These are phyloP conservation scores for Claviceps purpurea DNA, from an alignment of 2,329 filamentous ascomycete species.

Conservation along the genomic window DNA sequence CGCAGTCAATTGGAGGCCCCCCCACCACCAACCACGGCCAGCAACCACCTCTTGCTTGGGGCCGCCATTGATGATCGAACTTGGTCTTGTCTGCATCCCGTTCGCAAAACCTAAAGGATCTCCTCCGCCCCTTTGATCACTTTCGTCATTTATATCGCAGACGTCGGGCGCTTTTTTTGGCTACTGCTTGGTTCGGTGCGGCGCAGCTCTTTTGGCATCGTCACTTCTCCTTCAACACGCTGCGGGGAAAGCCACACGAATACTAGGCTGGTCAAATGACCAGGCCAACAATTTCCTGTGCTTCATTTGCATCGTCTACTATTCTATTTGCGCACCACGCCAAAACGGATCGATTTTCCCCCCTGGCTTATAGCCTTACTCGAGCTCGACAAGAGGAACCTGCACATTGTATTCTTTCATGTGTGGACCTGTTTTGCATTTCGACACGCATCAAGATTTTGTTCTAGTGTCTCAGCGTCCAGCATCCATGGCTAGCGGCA, in stretches of 20 bases:
- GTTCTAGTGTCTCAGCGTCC: neutral
- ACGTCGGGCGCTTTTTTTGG: neutral
- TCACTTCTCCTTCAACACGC: neutral
- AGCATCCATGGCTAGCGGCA: neutral
- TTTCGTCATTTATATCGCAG: neutral
- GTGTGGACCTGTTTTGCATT: neutral
- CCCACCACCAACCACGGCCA: neutral
- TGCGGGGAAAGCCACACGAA: slow-evolving; percentile 1
- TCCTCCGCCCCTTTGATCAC: neutral
- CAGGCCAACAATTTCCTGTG: neutral
- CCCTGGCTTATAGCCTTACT: neutral
- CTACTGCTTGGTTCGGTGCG: neutral
- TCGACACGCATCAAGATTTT: neutral
- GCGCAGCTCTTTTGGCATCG: neutral
- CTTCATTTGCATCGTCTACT: neutral
- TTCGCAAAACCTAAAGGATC: slow-evolving; percentile 1
- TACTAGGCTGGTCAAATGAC: slow-evolving; percentile 4
- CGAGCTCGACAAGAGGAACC: neutral
- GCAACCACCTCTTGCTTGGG: neutral
- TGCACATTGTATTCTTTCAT: neutral
- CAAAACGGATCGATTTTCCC: slow-evolving; percentile 5
- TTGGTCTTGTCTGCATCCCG: slow-evolving; percentile 1
- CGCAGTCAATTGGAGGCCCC: slow-evolving; percentile 1
- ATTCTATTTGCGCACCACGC: slow-evolving; percentile 1
- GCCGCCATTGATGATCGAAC: neutral